These are phyloP conservation scores for Alnus glutinosa DNA, from an alignment of 306 rosid species.

Conservation along the genomic window DNA sequence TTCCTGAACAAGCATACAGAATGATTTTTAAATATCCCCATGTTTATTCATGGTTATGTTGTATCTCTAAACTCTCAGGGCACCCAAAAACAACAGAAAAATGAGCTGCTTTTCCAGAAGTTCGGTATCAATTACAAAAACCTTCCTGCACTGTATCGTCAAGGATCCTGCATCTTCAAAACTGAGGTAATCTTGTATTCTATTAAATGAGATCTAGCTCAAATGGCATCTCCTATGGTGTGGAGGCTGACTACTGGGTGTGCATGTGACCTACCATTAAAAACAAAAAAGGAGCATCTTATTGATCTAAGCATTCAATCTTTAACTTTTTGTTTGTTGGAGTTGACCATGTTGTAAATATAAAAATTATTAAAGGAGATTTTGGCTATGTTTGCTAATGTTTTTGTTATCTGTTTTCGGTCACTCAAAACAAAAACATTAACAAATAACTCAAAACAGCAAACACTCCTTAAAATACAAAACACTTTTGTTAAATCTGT, in stretches of 20 bases:
- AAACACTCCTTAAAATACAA: too few species aligned
- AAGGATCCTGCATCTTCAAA: slow-evolving; percentile 74
- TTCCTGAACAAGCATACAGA: neutral
- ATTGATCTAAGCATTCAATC: neutral
- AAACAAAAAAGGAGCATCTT: too few species aligned
- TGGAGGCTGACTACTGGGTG: neutral
- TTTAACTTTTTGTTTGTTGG: neutral
- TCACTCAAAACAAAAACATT: too few species aligned
- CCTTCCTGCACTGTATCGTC: slow-evolving; percentile 55
- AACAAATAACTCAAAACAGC: too few species aligned
- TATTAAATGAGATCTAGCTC: neutral
- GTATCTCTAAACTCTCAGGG: slow-evolving; percentile 35
- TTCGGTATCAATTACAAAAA: slow-evolving; percentile 64
- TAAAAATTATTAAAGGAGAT: neutral
- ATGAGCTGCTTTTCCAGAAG: slow-evolving; percentile 61
- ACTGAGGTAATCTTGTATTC: slow-evolving; percentile 31
- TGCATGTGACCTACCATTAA: neutral
- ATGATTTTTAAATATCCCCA: neutral
- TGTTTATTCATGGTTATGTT: slow-evolving; percentile 4
- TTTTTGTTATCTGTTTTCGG: too few species aligned
- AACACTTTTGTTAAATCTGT: too few species aligned
- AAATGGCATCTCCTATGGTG: neutral
- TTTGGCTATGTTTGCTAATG: too few species aligned
- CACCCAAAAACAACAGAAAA: slow-evolving; percentile 52
- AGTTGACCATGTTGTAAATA: neutral